These are phyloP conservation scores for Ormosia emarginata DNA, from an alignment of 306 rosid genomes.

Conservation along the genomic window DNA sequence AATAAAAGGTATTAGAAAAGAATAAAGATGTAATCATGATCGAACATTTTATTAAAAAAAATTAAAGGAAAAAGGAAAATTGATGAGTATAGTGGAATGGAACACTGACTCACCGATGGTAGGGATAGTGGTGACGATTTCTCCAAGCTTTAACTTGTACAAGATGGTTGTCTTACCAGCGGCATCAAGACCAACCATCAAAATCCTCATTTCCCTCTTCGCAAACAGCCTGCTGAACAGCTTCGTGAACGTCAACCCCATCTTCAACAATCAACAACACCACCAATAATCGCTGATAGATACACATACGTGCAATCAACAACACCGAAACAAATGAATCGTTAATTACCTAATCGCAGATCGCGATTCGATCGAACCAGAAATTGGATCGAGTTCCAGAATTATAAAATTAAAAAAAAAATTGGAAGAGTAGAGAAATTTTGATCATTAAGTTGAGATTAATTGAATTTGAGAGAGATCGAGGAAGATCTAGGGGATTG, in stretches of 20 bases:
- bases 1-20: neutral
- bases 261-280: slow-evolving; percentile 23
- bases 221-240: slow-evolving; percentile 91
- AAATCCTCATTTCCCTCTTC: slow-evolving; percentile 89
- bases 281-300: slow-evolving; percentile 26
- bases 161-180: slow-evolving; percentile 96
- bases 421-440: neutral
- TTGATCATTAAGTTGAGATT: no score
- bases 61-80: neutral
- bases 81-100: neutral
- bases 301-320: neutral
- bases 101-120: slow-evolving; percentile 63
- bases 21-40: neutral
- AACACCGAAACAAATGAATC: neutral
- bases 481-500: neutral
- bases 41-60: neutral
- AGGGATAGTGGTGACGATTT: slow-evolving; percentile 94
- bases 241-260: slow-evolving; percentile 93
- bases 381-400: no score
- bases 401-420: neutral
- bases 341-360: no score
- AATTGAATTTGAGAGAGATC: neutral
- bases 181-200: slow-evolving; percentile 99
- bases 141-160: slow-evolving; percentile 96
- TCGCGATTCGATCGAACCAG: no score